phyloP scores from a whole-genome alignment of 495 filamentous ascomycete genomes.

The Penicillium pancosmium region DNA sequence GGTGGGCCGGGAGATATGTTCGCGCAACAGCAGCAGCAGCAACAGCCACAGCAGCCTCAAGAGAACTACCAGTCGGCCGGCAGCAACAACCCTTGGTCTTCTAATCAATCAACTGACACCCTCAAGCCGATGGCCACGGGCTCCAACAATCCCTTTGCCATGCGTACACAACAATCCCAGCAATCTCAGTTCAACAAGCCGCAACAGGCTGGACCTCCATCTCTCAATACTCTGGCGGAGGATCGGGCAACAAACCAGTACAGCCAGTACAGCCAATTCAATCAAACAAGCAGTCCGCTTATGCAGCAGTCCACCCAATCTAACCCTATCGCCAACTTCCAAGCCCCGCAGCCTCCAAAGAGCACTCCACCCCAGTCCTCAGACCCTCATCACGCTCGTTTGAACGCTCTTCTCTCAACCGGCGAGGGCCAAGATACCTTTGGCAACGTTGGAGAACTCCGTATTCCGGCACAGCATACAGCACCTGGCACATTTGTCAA shows the following conservation, averaged over 20 bases:
- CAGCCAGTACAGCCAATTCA: slow-evolving; percentile 50
- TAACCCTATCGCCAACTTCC: slow-evolving; percentile 58
- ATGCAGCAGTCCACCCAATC: slow-evolving; percentile 11
- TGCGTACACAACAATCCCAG: slow-evolving; percentile 52
- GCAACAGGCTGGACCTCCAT: slow-evolving; percentile 53
- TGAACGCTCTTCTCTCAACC: slow-evolving; percentile 84
- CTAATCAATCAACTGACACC: slow-evolving; percentile 44
- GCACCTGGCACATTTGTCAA: slow-evolving; percentile 97
- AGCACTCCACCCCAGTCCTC: slow-evolving; percentile 45
- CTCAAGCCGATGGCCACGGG: slow-evolving; percentile 69
- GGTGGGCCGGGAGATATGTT: slow-evolving; percentile 43
- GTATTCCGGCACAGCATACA: slow-evolving; percentile 96
- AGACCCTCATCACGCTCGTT: slow-evolving; percentile 78
- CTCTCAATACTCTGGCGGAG: slow-evolving; percentile 70
- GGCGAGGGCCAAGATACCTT: slow-evolving; percentile 97
- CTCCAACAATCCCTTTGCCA: slow-evolving; percentile 95
- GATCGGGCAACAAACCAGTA: slow-evolving; percentile 64
- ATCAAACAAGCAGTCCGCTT: slow-evolving; percentile 32
- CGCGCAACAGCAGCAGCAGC: slow-evolving; percentile 52
- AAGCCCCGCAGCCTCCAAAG: slow-evolving; percentile 50
- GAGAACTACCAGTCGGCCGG: slow-evolving; percentile 67
- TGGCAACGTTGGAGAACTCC: slow-evolving; percentile 90
- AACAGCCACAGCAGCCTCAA: slow-evolving; percentile 57
- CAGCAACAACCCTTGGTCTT: slow-evolving; percentile 78
- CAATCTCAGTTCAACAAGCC: slow-evolving; percentile 58